These are phyloP conservation scores for Ogataea paradorogensis DNA, from an alignment of 805 yeast species.

Conservation along the genomic window DNA sequence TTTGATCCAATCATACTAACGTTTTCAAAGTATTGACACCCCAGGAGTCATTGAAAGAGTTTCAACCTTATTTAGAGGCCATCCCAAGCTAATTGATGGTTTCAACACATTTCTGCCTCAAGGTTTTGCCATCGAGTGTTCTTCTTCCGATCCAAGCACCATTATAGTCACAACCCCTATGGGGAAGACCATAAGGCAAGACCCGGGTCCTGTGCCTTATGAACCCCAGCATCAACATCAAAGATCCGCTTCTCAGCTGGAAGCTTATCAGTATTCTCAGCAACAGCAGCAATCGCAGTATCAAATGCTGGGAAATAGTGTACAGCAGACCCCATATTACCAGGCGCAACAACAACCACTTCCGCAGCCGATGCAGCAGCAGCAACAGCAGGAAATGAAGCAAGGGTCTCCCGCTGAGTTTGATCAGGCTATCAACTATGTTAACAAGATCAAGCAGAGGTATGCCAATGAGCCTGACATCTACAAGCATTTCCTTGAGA, in stretches of 20 bases:
- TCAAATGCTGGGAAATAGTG: conserved; percentile 18
- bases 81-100: conserved; percentile 91
- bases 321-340: conserved; percentile 16
- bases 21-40: conserved; percentile 66
- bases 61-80: conserved; percentile 85
- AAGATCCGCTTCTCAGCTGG: conserved; percentile 19
- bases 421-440: conserved; percentile 95
- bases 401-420: conserved; percentile 80
- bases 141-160: conserved; percentile 88
- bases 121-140: conserved; percentile 91
- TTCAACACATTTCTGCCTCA: conserved; percentile 97
- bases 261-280: conserved; percentile 15
- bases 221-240: conserved; percentile 30
- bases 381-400: conserved; percentile 24
- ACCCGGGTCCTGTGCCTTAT: conserved; percentile 37
- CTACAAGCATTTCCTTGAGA: conserved; percentile 91
- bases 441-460: conserved; percentile 91
- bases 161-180: conserved; percentile 94
- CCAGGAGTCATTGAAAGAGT: conserved; percentile 98
- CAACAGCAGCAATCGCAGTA: conserved; percentile 21
- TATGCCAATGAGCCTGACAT: conserved; percentile 93
- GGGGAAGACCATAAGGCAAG: conserved; percentile 79
- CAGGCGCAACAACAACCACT: conserved; percentile 20
- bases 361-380: conserved; percentile 19
- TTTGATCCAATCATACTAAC: conserved; percentile 22